phyloP scores from a whole-genome alignment of 2,329 filamentous ascomycete species.

The Gnomoniopsis sp. region DNA sequence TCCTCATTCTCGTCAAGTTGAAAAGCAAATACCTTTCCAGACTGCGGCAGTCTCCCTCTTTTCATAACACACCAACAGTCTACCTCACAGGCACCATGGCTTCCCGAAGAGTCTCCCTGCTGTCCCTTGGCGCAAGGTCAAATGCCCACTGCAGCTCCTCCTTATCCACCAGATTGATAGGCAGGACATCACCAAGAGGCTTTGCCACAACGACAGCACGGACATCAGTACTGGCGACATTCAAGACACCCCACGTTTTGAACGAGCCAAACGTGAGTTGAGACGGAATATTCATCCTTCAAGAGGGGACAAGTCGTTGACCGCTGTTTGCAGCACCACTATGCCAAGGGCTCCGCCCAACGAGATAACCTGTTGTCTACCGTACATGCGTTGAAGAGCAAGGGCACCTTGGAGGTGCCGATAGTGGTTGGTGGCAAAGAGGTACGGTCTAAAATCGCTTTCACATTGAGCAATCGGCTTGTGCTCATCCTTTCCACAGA shows the following conservation, averaged over 20 bases:
- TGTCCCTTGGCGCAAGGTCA: constrained; percentile 12
- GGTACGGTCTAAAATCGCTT: constrained; percentile 41
- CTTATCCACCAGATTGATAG: constrained; percentile 3
- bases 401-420: constrained; percentile 72
- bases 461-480: background rate
- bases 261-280: constrained; percentile 92
- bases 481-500: constrained; percentile 39
- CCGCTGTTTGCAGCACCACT: constrained; percentile 66
- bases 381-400: constrained; percentile 65
- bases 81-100: background rate
- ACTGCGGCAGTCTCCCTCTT: background rate
- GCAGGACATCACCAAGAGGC: constrained; percentile 8
- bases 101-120: constrained; percentile 14
- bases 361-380: constrained; percentile 73
- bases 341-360: constrained; percentile 77
- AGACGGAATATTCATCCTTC: background rate
- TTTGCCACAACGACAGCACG: constrained; percentile 30
- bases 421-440: constrained; percentile 80
- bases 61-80: background rate
- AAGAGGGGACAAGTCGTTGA: background rate
- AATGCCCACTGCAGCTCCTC: constrained; percentile 1
- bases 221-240: constrained; percentile 67
- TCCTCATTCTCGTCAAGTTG: background rate
- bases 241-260: constrained; percentile 80
- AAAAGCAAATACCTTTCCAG: background rate